phyloP scores from a whole-genome alignment of 306 rosid genomes.

The Echinosophora koreensis region DNA sequence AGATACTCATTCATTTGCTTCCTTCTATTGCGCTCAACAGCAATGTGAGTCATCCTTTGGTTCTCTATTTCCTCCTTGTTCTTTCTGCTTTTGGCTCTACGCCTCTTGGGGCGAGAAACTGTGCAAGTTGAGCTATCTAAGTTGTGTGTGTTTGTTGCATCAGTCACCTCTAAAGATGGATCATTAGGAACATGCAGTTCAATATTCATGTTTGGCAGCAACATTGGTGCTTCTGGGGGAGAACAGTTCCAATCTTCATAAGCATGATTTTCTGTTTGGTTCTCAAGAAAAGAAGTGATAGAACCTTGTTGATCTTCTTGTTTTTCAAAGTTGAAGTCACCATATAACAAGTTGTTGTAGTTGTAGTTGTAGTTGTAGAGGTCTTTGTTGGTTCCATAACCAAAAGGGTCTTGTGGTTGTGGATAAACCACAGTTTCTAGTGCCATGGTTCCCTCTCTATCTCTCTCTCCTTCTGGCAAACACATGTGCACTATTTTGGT shows the following conservation, averaged over 20 bases:
- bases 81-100: constrained; percentile 72
- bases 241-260: constrained; percentile 54
- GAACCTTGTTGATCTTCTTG: constrained; percentile 36
- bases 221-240: constrained; percentile 45
- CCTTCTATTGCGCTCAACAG: constrained; percentile 92
- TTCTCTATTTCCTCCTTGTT: constrained; percentile 93
- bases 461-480: constrained; percentile 42
- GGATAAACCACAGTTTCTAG: constrained; percentile 80
- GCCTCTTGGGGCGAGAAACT: constrained; percentile 65
- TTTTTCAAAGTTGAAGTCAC: constrained; percentile 38
- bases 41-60: constrained; percentile 98
- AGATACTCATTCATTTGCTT: constrained; percentile 97
- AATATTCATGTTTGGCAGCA: constrained; percentile 43
- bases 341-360: constrained; percentile 46
- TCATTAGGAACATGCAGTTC: constrained; percentile 44
- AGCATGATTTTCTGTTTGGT: constrained; percentile 61
- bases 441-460: constrained; percentile 61
- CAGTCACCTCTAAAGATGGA: constrained; percentile 52
- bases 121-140: constrained; percentile 44
- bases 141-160: constrained; percentile 35
- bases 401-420: constrained; percentile 75
- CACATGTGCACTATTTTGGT: constrained; percentile 32
- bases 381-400: constrained; percentile 61
- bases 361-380: constrained; percentile 40
- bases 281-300: constrained; percentile 55